Conservation (phyloP, 2,329 filamentous ascomycete species). For the Colletotrichum plurivorum region DNA sequence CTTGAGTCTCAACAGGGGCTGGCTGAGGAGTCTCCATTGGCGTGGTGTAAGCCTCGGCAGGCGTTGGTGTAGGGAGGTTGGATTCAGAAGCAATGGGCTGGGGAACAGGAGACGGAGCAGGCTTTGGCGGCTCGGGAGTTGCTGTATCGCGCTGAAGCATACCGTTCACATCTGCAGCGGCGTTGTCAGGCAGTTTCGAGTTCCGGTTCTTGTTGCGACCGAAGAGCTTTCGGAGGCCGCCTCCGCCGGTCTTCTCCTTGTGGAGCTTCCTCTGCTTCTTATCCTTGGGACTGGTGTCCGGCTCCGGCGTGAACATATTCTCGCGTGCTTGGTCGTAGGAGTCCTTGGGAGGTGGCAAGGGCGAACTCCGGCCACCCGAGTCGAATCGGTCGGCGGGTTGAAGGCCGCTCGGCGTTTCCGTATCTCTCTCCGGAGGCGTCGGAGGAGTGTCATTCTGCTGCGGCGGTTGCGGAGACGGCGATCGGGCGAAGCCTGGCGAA, state of each 20-base stretch:
- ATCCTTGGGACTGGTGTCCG: constrained; percentile 59
- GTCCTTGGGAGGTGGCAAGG: constrained; percentile 55
- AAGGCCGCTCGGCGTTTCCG: constrained; percentile 50
- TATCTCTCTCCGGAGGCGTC: constrained; percentile 54
- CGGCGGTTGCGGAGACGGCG: constrained; percentile 26
- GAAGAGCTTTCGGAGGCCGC: constrained; percentile 76
- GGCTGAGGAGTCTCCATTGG: constrained; percentile 39
- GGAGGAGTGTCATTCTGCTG: constrained; percentile 41
- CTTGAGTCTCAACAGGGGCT: constrained; percentile 35
- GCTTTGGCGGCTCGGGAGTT: constrained; percentile 42
- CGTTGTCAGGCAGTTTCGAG: constrained; percentile 70
- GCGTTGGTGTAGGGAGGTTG: constrained; percentile 39
- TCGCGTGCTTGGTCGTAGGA: constrained; percentile 54
- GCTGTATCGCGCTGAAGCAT: constrained; percentile 61
- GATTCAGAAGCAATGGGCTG: constrained; percentile 40
- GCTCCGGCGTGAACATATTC: constrained; percentile 57
- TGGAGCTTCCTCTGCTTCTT: constrained; percentile 68
- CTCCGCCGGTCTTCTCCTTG: constrained; percentile 61
- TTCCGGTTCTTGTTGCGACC: constrained; percentile 72
- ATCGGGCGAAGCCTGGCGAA: constrained; percentile 28
- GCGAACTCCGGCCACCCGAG: constrained; percentile 52
- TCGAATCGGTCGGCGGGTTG: constrained; percentile 54
- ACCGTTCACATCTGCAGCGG: constrained; percentile 64
- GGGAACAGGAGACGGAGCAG: constrained; percentile 42
- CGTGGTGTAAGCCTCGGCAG: constrained; percentile 37